phyloP scores from a whole-genome alignment of 2,329 filamentous ascomycete genomes.

The Colletotrichum acutatum region DNA sequence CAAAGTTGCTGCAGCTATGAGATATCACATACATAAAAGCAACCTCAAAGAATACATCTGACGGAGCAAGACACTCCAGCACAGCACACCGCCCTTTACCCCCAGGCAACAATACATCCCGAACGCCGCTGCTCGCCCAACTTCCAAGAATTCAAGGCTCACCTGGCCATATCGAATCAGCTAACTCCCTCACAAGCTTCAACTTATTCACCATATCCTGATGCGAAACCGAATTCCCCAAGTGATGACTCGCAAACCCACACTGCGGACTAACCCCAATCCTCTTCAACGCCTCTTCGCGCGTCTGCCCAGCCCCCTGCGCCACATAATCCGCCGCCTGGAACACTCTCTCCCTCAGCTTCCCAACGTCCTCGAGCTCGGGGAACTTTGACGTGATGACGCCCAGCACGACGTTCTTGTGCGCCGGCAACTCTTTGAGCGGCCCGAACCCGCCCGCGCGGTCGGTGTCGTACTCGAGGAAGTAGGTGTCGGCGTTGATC shows the following conservation, averaged over 20 bases:
- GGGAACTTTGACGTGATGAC: conserved; percentile 71
- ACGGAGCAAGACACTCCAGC: too few relatives aligned
- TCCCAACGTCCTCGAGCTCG: conserved; percentile 64
- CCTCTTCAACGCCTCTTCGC: conserved; percentile 72
- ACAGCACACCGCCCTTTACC: not conserved
- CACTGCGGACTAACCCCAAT: conserved; percentile 77
- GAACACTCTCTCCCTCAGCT: conserved; percentile 64
- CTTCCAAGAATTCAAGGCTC: conserved; percentile 13
- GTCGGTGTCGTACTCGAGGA: conserved; percentile 69
- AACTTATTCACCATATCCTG: conserved; percentile 32
- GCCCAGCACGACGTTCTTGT: conserved; percentile 72
- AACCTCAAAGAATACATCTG: too few relatives aligned
- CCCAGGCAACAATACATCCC: not conserved
- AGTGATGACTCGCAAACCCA: conserved; percentile 68
- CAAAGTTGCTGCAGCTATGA: not conserved
- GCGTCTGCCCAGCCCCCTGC: conserved; percentile 68
- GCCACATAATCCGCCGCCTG: conserved; percentile 74
- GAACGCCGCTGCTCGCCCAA: not conserved
- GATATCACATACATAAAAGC: too few relatives aligned
- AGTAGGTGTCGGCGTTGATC: conserved; percentile 70
- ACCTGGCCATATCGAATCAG: conserved; percentile 32
- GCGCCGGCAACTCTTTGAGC: conserved; percentile 65
- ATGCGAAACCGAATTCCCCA: conserved; percentile 31
- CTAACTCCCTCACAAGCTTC: conserved; percentile 26
- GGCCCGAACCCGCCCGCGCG: conserved; percentile 72